phyloP scores from a whole-genome alignment of 306 rosid genomes.

The Vigna unguiculata region DNA sequence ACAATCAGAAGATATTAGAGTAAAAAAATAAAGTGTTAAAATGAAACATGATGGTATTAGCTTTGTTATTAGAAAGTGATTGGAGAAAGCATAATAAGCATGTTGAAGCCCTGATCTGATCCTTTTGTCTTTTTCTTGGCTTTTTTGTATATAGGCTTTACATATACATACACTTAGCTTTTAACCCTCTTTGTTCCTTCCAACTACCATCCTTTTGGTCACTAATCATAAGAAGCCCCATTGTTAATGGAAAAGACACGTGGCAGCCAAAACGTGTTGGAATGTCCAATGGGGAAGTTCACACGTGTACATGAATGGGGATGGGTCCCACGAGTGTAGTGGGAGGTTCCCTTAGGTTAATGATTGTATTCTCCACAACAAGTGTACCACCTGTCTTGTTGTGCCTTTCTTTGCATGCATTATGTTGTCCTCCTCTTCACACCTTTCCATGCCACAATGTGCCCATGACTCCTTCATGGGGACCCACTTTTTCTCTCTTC shows the following conservation, averaged over 20 bases:
- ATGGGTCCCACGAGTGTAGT: constrained; percentile 47
- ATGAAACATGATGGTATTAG: not conserved
- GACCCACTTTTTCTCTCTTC: constrained; percentile 22
- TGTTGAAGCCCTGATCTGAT: too few species aligned
- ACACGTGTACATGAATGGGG: constrained; percentile 40
- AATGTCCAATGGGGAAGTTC: constrained; percentile 10
- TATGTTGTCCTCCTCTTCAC: constrained; percentile 57
- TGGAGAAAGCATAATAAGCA: not conserved
- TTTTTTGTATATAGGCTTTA: constrained; percentile 19
- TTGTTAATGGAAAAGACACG: constrained; percentile 42
- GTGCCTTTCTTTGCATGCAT: constrained; percentile 53
- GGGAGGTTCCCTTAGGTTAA: constrained; percentile 45
- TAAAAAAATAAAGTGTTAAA: not conserved
- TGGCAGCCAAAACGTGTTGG: not conserved
- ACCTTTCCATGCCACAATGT: constrained; percentile 37
- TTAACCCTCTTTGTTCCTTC: constrained; percentile 38
- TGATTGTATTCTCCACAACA: constrained; percentile 52
- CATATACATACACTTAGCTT: constrained; percentile 9
- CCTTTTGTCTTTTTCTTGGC: not conserved
- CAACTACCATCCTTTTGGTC: constrained; percentile 39
- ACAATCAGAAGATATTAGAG: not conserved
- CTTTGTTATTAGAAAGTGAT: constrained; percentile 9
- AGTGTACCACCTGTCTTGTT: constrained; percentile 41
- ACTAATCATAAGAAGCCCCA: constrained; percentile 45
- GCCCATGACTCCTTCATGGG: constrained; percentile 13